Evolutionary conservation across 2,329 filamentous ascomycete species (phyloP).

Genomic region (Sporothrix pseudoabietina): DNA sequence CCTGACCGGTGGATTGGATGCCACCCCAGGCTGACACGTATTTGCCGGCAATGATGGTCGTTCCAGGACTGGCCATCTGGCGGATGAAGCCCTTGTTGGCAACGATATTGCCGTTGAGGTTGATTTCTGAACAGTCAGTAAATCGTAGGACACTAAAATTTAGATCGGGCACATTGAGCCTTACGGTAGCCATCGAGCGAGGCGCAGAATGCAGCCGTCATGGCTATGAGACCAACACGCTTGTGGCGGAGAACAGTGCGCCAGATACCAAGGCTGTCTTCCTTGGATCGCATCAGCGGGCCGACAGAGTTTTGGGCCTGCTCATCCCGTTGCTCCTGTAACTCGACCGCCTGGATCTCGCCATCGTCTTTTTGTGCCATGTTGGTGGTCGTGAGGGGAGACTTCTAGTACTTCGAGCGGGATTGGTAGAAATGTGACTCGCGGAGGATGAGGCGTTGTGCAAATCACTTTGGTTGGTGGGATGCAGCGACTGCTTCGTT

Average conservation of each 20-base stretch:
- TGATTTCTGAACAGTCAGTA: constrained; percentile 26
- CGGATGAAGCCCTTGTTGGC: constrained; percentile 33
- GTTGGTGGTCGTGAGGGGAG: not conserved
- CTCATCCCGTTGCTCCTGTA: constrained; percentile 17
- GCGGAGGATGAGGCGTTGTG: not conserved
- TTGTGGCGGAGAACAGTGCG: constrained; percentile 44
- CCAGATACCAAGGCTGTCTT: constrained; percentile 47
- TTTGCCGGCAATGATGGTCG: constrained; percentile 28
- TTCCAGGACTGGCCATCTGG: constrained; percentile 31
- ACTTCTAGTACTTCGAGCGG: not conserved
- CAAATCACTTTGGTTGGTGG: not conserved
- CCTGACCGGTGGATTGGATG: constrained; percentile 28
- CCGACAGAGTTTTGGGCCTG: not conserved
- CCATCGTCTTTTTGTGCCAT: constrained; percentile 4
- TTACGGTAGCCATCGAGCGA: constrained; percentile 48
- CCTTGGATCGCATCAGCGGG: constrained; percentile 43
- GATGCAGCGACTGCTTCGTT: not conserved
- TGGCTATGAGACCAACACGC: constrained; percentile 42
- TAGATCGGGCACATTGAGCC: not conserved
- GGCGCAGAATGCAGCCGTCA: constrained; percentile 47
- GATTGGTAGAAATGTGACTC: not conserved
- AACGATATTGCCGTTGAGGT: constrained; percentile 31
- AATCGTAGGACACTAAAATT: not conserved
- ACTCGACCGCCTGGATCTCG: constrained; percentile 23
- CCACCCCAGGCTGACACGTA: constrained; percentile 32